Evolutionary conservation across 768 basidiomycete genomes (phyloP).

Genomic region (Kwoniella sp.): DNA sequence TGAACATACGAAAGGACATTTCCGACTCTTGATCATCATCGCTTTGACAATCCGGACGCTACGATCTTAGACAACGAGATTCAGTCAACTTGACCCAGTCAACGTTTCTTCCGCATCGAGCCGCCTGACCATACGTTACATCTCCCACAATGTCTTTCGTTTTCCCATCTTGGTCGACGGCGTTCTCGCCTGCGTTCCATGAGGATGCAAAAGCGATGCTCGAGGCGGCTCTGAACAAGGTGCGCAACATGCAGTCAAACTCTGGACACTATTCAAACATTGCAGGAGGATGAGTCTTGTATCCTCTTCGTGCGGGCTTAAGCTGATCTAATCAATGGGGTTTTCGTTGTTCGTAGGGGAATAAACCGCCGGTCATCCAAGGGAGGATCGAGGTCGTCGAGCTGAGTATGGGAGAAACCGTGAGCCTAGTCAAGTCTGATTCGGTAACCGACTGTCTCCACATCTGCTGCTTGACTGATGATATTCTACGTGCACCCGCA

Average conservation of each 20-base stretch:
- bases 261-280: background rate
- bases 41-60: too few relatives aligned
- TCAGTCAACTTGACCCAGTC: background rate
- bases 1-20: too few relatives aligned
- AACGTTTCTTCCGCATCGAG: background rate
- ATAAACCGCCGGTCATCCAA: conserved; percentile 95
- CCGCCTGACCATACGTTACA: background rate
- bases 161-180: conserved; percentile 82
- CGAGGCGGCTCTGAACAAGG: conserved; percentile 63
- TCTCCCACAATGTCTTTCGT: conserved; percentile 57
- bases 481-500: conserved; percentile 53
- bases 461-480: background rate
- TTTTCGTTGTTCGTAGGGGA: conserved; percentile 71
- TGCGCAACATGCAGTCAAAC: conserved; percentile 22
- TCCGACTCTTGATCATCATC: background rate
- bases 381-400: conserved; percentile 98
- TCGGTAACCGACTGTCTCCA: too few relatives aligned
- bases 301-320: too few relatives aligned
- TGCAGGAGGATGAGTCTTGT: background rate
- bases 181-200: conserved; percentile 95
- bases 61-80: too few relatives aligned
- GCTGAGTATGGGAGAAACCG: conserved; percentile 98
- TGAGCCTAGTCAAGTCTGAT: too few relatives aligned
- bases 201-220: conserved; percentile 95
- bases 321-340: background rate